A percentile compares a stretch with the other conserved stretches of the same genome.
phyloP scores from a whole-genome alignment of 257 asterid genomes.

The Echium plantagineum region DNA sequence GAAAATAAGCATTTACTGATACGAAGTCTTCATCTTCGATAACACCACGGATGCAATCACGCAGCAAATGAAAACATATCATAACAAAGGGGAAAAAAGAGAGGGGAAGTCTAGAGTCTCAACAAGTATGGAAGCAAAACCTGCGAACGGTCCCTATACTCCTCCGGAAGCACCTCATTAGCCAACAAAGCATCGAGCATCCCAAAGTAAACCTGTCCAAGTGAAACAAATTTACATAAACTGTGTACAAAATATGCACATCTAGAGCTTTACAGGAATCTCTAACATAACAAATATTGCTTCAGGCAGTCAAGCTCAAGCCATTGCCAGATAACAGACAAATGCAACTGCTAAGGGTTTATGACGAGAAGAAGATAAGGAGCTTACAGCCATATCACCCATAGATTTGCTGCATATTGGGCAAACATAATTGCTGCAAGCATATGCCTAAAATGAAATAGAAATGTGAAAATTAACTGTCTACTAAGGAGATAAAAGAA shows the following conservation, averaged over 20 bases:
- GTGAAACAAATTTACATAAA: background rate
- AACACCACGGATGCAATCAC: background rate
- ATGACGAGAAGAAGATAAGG: background rate
- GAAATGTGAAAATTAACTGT: background rate
- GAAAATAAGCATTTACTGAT: background rate
- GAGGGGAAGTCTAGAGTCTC: too few species aligned
- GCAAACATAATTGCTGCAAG: constrained; percentile 30
- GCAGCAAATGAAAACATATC: background rate
- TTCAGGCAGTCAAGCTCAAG: too few species aligned
- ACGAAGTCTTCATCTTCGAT: background rate
- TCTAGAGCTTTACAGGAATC: background rate
- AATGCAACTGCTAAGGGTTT: background rate
- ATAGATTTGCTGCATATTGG: constrained; percentile 44
- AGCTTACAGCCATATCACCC: constrained; percentile 40
- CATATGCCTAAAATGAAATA: constrained; percentile 26
- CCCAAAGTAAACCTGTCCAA: constrained; percentile 32
- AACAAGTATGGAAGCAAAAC: constrained; percentile 10
- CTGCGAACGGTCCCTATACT: constrained; percentile 30
- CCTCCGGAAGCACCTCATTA: constrained; percentile 41
- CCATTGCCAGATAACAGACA: background rate
- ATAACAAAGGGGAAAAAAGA: background rate
- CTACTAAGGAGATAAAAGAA: background rate
- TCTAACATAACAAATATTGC: background rate
- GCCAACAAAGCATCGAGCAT: constrained; percentile 39
- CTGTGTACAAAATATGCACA: background rate